Conservation (phyloP, 2,329 filamentous ascomycete species). For the Penicillium expansum region DNA sequence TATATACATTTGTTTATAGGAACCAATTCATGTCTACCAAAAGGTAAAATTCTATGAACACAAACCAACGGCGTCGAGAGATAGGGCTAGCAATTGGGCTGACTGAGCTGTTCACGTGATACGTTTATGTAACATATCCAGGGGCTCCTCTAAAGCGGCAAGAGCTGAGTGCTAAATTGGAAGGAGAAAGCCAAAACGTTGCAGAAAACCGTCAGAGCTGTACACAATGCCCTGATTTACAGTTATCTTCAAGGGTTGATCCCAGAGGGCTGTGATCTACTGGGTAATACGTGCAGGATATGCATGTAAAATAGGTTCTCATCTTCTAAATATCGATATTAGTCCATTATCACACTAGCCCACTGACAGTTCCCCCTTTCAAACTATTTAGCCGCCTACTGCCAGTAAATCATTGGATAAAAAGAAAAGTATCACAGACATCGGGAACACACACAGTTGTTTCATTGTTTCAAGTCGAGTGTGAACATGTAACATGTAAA, state of each 20-base stretch:
- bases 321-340: neutral
- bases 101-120: neutral
- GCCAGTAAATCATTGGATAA: neutral
- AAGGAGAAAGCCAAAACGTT: neutral
- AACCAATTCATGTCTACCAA: no score
- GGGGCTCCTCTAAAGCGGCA: neutral
- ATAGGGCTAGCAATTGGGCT: no score
- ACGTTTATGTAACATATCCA: neutral
- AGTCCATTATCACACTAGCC: neutral
- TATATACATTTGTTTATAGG: no score
- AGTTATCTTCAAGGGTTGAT: neutral
- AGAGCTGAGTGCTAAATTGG: neutral
- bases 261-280: neutral
- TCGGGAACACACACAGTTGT: neutral
- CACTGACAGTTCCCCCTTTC: neutral
- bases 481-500: slow-evolving; percentile 4
- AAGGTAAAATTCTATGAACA: no score
- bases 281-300: neutral
- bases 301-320: neutral
- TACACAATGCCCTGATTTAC: neutral
- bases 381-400: no score
- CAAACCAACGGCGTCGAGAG: no score
- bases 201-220: neutral
- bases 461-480: slow-evolving; percentile 3
- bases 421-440: neutral